Conservation (phyloP, 2,329 filamentous ascomycete species). For the Aspergillus sojae region DNA sequence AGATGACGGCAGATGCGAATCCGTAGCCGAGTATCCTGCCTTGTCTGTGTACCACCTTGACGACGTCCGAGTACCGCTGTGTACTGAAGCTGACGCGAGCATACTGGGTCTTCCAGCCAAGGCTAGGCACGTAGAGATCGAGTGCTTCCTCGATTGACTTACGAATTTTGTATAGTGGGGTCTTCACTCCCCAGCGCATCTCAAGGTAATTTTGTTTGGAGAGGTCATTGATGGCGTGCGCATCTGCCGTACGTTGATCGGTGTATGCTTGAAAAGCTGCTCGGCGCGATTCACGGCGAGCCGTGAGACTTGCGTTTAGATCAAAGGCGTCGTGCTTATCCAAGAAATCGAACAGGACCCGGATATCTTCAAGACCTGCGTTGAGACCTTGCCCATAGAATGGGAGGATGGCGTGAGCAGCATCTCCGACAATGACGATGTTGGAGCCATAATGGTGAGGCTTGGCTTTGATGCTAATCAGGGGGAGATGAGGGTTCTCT, state of each 20-base stretch:
- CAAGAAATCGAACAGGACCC: conserved; percentile 79
- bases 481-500: conserved; percentile 82
- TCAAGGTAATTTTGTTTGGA: conserved; percentile 90
- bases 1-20: conserved; percentile 31
- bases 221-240: conserved; percentile 88
- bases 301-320: conserved; percentile 38
- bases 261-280: conserved; percentile 74
- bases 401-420: conserved; percentile 95
- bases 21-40: conserved; percentile 59
- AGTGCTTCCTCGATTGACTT: conserved; percentile 87
- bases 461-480: conserved; percentile 90
- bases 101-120: conserved; percentile 93
- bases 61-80: conserved; percentile 83
- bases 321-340: conserved; percentile 64
- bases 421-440: conserved; percentile 86
- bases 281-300: conserved; percentile 45
- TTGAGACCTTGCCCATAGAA: conserved; percentile 99
- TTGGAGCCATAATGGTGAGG: conserved; percentile 80
- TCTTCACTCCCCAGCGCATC: conserved; percentile 86
- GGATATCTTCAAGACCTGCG: conserved; percentile 90
- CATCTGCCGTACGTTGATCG: conserved; percentile 71
- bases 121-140: conserved; percentile 70
- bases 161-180: conserved; percentile 73
- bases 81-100: conserved; percentile 91
- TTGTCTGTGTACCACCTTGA: conserved; percentile 69